Conservation (phyloP, 2,329 filamentous ascomycete genomes). For the Xylaria hypoxylon region DNA sequence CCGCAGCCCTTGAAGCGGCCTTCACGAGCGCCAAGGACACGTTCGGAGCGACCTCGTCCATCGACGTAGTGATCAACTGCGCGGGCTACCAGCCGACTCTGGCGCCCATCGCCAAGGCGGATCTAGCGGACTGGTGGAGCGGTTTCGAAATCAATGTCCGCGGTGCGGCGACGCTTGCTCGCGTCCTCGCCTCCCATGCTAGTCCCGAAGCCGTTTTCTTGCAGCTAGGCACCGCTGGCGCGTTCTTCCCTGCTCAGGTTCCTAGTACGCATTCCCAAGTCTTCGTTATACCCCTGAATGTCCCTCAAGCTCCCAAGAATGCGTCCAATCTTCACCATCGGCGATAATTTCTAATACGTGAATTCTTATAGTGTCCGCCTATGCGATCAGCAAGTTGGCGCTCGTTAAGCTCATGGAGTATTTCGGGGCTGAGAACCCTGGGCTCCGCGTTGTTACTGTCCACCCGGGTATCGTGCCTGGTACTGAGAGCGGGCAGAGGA, state of each 20-base stretch:
- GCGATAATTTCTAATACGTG: background rate
- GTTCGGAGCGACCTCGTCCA: conserved; percentile 14
- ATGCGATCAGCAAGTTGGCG: conserved; percentile 49
- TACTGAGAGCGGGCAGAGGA: conserved; percentile 39
- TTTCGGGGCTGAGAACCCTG: conserved; percentile 42
- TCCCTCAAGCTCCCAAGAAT: background rate
- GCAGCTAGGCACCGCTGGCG: conserved; percentile 39
- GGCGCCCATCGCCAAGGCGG: conserved; percentile 23
- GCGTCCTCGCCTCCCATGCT: conserved; percentile 24
- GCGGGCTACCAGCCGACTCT: conserved; percentile 28
- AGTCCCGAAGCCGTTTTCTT: conserved; percentile 29
- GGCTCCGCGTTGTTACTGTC: conserved; percentile 38
- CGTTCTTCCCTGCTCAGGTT: conserved; percentile 49
- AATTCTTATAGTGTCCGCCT: conserved; percentile 50
- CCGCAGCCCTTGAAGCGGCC: conserved; percentile 23
- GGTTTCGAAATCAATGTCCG: conserved; percentile 42
- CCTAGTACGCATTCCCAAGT: conserved; percentile 42
- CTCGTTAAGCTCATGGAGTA: conserved; percentile 44
- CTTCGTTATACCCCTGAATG: too few species aligned
- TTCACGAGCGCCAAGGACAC: conserved; percentile 19
- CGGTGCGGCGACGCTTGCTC: conserved; percentile 37
- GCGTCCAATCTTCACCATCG: background rate
- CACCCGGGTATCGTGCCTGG: conserved; percentile 40
- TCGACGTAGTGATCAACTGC: conserved; percentile 39
- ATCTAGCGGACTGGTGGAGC: conserved; percentile 36